Evolutionary conservation across 129 eudicot genomes (phyloP), one percentile per base, ranked within the genome.

Genomic region (Erigeron canadensis): DNA sequence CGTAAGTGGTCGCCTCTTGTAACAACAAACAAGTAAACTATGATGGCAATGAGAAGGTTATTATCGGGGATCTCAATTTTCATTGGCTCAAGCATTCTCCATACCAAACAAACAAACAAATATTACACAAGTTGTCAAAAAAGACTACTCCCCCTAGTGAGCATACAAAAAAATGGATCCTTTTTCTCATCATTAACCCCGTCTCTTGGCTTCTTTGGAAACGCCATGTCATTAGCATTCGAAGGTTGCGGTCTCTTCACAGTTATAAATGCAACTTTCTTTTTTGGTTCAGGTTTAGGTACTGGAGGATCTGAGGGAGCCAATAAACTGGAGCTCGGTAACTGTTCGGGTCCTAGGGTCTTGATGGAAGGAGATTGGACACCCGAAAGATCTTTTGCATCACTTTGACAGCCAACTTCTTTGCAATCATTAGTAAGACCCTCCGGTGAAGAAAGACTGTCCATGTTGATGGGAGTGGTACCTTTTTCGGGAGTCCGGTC

Each of bases 211-310:
- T 84, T 77, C 39, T 38, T n/a, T 8, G n/a, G 71, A n/a, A 53
- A 37, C 50, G 38, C 82, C 7, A 63, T 70, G 22, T 75, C 76
- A 43, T 80, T 63, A 21, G 69, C 40, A 34, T 77, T 53, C 59
- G 82, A 70, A 56, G 85, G 77, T 41, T 77, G 63, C 4, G 89
- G 91, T 57, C 56, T 82, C 78, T 83, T 84, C 18, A 93, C 88
- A 7, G 91, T 65, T 56, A 93, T 65, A 66, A 88, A 93, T 7
- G 96, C 98, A 51, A 93, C 95, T 77, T 79, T 85, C 17, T 80
- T 81, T 44, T 42, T 84, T 55, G 69, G 50, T 38, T 45, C 81
- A 37, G 79, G 63, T 58, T 71, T 69, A 38, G 38, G 22, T 67
- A 73, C 68, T 0, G 10, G 13, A 57, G 70, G 63, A 59, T 67